These are phyloP conservation scores for Penicillium subrubescens DNA, from an alignment of 495 filamentous ascomycete genomes.

Conservation along the genomic window DNA sequence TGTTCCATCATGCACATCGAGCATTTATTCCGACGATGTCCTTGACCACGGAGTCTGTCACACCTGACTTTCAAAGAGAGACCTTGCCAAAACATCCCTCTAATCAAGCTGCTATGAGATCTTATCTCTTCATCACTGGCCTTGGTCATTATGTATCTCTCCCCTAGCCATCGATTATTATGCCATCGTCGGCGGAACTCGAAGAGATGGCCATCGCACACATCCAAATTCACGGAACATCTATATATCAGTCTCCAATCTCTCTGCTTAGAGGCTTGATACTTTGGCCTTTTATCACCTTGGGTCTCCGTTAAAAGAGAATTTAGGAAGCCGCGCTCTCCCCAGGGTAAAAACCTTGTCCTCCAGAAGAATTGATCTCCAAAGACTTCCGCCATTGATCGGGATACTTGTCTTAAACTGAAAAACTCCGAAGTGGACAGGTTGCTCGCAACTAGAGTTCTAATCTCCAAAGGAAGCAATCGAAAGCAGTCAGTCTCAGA, in stretches of 20 bases:
- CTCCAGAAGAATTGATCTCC: slow-evolving; percentile 3
- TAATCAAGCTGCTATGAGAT: background rate
- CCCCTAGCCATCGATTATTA: slow-evolving; percentile 6
- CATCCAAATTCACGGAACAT: slow-evolving; percentile 2
- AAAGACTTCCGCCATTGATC: slow-evolving; percentile 14
- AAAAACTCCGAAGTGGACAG: slow-evolving; percentile 15
- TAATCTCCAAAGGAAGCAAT: slow-evolving; percentile 11
- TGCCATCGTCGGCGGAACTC: slow-evolving; percentile 1
- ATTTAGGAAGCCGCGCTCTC: slow-evolving; percentile 2
- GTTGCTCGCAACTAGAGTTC: slow-evolving; percentile 5
- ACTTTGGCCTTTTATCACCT: background rate
- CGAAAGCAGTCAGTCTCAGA: slow-evolving; percentile 6
- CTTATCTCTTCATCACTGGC: background rate
- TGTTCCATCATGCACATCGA: background rate
- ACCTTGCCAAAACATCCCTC: background rate
- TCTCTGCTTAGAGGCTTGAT: background rate
- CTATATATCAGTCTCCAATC: background rate
- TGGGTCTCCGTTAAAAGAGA: background rate
- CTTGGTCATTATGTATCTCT: slow-evolving; percentile 6
- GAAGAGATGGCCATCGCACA: background rate
- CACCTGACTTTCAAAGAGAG: background rate
- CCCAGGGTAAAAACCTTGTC: slow-evolving; percentile 6
- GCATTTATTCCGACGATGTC: background rate
- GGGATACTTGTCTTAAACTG: slow-evolving; percentile 4
- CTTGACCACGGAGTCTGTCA: background rate